Conservation (phyloP, 371 early-diverging fungal genomes). For the Mortierella polycephala region DNA sequence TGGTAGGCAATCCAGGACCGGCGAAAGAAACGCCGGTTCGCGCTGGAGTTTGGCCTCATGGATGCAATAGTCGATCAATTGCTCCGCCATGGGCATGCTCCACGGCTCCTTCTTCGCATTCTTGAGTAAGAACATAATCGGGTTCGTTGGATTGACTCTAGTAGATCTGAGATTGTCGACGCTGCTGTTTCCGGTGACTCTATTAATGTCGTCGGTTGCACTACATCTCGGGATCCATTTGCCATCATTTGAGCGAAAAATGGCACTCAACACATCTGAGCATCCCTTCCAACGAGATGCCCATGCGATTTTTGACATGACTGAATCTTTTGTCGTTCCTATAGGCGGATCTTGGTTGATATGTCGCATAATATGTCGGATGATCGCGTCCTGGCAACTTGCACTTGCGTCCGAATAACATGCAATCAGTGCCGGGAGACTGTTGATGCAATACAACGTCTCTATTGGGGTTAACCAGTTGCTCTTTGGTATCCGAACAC, state of each 20-base stretch:
- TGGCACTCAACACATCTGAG: not conserved
- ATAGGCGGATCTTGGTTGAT: constrained; percentile 17
- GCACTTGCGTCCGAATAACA: constrained; percentile 18
- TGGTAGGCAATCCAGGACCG: constrained; percentile 11
- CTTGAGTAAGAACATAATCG: constrained; percentile 2
- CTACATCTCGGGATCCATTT: constrained; percentile 23
- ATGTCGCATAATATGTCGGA: constrained; percentile 14
- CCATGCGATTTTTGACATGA: constrained; percentile 19
- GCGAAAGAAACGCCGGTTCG: constrained; percentile 15
- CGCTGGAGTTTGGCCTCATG: constrained; percentile 13
- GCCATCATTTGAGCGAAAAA: constrained; percentile 12
- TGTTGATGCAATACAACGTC: constrained; percentile 22
- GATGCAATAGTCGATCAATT: constrained; percentile 27
- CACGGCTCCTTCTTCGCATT: constrained; percentile 16
- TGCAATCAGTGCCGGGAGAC: constrained; percentile 8
- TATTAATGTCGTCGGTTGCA: too few relatives aligned
- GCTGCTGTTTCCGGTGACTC: not conserved
- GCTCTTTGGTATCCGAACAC: constrained; percentile 20
- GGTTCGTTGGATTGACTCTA: not conserved
- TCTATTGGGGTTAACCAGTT: constrained; percentile 9
- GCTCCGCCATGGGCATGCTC: constrained; percentile 15
- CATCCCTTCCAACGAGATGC: constrained; percentile 5
- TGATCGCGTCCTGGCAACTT: constrained; percentile 16
- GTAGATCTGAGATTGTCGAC: not conserved
- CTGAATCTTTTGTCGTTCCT: not conserved